Evolutionary conservation across 495 filamentous ascomycete species (phyloP), one percentile per base, ranked within the genome.

Genomic region (Talaromyces wortmannii): DNA sequence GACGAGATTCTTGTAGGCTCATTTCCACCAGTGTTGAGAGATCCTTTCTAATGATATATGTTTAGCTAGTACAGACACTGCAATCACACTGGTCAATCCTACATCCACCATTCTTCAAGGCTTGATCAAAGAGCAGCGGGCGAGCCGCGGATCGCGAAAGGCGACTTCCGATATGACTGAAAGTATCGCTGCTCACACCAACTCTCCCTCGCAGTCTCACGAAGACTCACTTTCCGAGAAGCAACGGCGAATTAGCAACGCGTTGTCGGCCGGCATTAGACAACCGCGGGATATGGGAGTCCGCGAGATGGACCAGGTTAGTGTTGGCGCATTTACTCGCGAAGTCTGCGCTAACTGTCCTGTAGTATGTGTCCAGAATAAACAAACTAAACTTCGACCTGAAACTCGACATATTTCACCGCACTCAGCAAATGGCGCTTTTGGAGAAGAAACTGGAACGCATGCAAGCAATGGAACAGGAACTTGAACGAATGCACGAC

Each of bases 351-450:
- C 23, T 53, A 31, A 53, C 30, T 16, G 16, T 29, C 29, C 10
- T 7, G 4, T 11, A 79, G 71, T 74, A 78, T 56, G 69, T 80
- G 48, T 82, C 78, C 2, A 88, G 81, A 48, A 71, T 95, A 46
- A 85, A 86, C 63, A 95, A 95, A 62, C 82, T 92, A 63, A 94
- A 95, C 61, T 97, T 95, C 63, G 88, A 92, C 63, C 75, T 97
- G 55, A 95, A 95, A 67, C 74, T 96, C 48, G 88, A 92, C 57
- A 75, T 96, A 2, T 88, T 82, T 61, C 88, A 96, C 59, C 78
- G 86, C 15, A 66, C 74, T 10, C 75, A 86, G 48, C 82, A 89
- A 32, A 76, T 89, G 57, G 69, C 77, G 13, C 71, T 75, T n/a
- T 51, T 91, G 52, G 86, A 91, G 65, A 79, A 84, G 49, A 90